These are phyloP conservation scores for Hymenoscyphus albidus DNA, from an alignment of 2,329 filamentous ascomycete genomes.

Conservation along the genomic window DNA sequence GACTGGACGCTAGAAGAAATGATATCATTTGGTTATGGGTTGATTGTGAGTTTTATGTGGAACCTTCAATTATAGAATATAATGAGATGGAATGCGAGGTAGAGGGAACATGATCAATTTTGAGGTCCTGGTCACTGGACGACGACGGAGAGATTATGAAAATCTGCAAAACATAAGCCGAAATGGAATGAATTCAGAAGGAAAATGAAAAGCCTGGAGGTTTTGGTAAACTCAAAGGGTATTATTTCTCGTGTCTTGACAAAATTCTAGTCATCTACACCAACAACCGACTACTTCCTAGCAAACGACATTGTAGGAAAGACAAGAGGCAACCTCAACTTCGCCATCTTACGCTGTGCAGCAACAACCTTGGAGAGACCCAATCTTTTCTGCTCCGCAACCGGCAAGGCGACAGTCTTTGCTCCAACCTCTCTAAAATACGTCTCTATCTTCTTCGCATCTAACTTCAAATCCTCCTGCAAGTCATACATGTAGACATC, in stretches of 20 bases:
- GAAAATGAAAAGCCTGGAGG: neutral
- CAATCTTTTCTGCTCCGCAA: constrained; percentile 46
- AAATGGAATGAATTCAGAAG: neutral
- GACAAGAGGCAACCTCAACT: constrained; percentile 70
- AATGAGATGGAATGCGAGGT: no score
- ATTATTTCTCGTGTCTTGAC: neutral
- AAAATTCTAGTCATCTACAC: neutral
- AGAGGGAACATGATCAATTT: no score
- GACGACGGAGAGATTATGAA: no score
- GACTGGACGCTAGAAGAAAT: no score
- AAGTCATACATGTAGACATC: constrained; percentile 68
- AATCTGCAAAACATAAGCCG: neutral
- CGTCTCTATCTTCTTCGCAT: constrained; percentile 64
- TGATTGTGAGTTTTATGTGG: no score
- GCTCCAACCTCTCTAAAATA: constrained; percentile 78
- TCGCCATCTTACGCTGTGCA: constrained; percentile 60
- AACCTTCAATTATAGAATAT: no score
- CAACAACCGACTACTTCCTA: constrained; percentile 11
- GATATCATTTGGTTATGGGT: no score
- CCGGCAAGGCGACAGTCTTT: constrained; percentile 47
- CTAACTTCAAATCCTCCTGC: constrained; percentile 67
- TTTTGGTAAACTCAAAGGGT: neutral
- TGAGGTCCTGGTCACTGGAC: no score
- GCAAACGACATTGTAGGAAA: constrained; percentile 62
- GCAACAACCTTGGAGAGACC: constrained; percentile 57